Conservation (phyloP, 129 eudicot species). For the Chrysanthemum makinoi region DNA sequence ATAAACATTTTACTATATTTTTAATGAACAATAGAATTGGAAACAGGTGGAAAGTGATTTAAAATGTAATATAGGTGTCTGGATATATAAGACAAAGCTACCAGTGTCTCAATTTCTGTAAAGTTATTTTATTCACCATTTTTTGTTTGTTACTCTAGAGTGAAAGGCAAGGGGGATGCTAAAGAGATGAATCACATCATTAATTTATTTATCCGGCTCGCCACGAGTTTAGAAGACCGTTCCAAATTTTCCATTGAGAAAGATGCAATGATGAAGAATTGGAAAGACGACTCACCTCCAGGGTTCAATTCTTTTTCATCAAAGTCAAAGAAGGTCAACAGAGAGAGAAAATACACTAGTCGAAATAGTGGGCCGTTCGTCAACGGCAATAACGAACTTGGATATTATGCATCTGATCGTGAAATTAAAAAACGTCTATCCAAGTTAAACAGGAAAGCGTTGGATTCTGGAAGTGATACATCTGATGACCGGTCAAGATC, state of each 20-base stretch:
- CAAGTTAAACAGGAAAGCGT: conserved; percentile 57
- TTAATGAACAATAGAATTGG: no score
- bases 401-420: conserved; percentile 71
- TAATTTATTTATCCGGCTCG: conserved; percentile 67
- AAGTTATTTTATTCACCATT: background rate
- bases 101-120: no score
- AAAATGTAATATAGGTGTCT: no score
- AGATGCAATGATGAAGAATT: conserved; percentile 61
- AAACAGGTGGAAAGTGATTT: no score
- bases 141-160: conserved; percentile 37
- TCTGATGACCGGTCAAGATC: conserved; percentile 72
- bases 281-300: conserved; percentile 78
- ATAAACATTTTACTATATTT: no score
- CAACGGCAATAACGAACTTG: conserved; percentile 53
- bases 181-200: conserved; percentile 68
- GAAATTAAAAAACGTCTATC: conserved; percentile 72
- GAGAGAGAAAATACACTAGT: conserved; percentile 58
- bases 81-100: no score
- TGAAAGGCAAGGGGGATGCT: conserved; percentile 59
- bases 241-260: conserved; percentile 46
- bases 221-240: conserved; percentile 66
- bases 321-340: conserved; percentile 58
- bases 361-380: conserved; percentile 46
- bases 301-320: conserved; percentile 55
- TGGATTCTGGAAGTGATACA: conserved; percentile 68